Evolutionary conservation across 202 grass and related monocot genomes (phyloP), one percentile per base, ranked within the genome.

Genomic region (Bolboschoenoplectus hybrid): DNA sequence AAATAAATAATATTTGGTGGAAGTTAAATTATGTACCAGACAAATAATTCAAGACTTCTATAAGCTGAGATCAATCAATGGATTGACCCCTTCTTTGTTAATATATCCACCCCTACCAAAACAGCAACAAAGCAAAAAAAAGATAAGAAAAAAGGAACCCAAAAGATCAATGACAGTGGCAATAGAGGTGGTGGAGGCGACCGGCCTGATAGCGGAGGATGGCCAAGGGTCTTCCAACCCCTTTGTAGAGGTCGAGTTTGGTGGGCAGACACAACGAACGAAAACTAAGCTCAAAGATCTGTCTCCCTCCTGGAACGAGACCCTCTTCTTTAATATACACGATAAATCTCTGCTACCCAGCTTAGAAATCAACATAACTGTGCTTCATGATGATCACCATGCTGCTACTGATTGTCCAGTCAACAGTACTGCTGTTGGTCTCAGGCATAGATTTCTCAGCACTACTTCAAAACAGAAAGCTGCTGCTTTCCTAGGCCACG

Each of bases 191-290:
- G 82, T 61, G 74, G 74, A 79, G 26, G 87, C 87, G 1, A 44
- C 7, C 5, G 63, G 26, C 47, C 74, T 89, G 19, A 81, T 69
- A 47, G 70, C 50, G 6, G 81, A 86, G 44, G 72, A 86, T 9
- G 26, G 26, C 26, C 36, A 71, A 12, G 87, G 82, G 5, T 63
- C 73, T 10, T 71, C 20, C 11, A 89, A 81, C 55, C 82, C 81
- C 49, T 89, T 78, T 67, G 82, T 85, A 45, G 40, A 89, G 74
- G 82, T 89, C 12, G 72, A 85, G 26, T 89, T 85, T 38, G 87
- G 57, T n/a, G 71, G 74, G 19, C 72, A 81, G 63, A 26, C 70
- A 32, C 74, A 72, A 5, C 82, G 60, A 49, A 85, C 82, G 1
- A 76, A 36, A 10, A 79, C 82, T 61, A 89, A 85, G 63, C 16